Percentiles rank a stretch among this genome's conserved stretches.
These are phyloP conservation scores for Pseudocercospora pini-densiflorae DNA, from an alignment of 2,329 filamentous ascomycete species.

Conservation along the genomic window DNA sequence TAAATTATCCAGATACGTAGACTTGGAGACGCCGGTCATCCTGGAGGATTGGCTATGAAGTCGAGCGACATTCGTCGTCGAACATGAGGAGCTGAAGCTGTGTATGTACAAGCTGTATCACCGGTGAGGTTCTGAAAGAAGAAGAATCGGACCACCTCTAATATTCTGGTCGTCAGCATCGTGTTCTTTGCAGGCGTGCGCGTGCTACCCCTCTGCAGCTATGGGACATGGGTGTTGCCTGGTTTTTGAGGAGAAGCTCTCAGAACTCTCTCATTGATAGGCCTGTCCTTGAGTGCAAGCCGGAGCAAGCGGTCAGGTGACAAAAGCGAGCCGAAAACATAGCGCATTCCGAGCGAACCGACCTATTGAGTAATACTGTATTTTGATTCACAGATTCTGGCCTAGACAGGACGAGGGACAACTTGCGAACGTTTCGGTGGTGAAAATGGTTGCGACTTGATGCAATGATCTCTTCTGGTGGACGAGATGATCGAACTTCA, in stretches of 20 bases:
- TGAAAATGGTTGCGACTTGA: neutral
- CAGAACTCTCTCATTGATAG: conserved; percentile 4
- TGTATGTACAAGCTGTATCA: neutral
- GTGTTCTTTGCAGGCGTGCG: conserved; percentile 1
- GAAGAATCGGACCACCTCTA: neutral
- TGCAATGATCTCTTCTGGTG: neutral
- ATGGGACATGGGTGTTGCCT: neutral
- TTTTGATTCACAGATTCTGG: neutral
- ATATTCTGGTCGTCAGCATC: neutral
- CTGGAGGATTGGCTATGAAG: neutral
- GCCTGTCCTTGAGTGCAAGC: conserved; percentile 1
- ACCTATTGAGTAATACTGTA: neutral
- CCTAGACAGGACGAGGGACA: neutral
- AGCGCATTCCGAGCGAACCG: neutral
- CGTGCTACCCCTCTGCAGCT: conserved; percentile 7
- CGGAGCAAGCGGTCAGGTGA: neutral
- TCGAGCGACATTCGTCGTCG: neutral
- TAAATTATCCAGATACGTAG: conserved; percentile 3
- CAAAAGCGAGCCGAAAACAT: neutral
- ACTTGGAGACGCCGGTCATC: conserved; percentile 4
- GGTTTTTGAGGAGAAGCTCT: conserved; percentile 5
- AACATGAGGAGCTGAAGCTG: conserved; percentile 1
- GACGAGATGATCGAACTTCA: neutral
- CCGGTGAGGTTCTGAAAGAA: neutral
- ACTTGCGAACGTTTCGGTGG: neutral